These are phyloP conservation scores for Selenicereus undatus DNA, from an alignment of 148 eudicot species.

Conservation along the genomic window DNA sequence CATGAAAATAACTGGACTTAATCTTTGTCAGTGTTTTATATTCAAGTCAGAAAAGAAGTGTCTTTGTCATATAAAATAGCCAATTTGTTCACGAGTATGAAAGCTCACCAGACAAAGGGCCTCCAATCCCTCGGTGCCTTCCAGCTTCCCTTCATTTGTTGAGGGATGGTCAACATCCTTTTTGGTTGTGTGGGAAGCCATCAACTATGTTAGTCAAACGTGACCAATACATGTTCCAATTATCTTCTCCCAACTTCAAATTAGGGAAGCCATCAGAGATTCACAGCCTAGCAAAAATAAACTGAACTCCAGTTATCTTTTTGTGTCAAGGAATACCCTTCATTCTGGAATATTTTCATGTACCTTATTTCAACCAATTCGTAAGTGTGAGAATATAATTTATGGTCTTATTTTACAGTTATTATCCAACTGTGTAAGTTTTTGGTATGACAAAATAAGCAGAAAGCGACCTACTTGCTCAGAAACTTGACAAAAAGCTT, in stretches of 20 bases:
- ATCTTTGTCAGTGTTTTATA: background rate
- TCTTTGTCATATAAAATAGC: background rate
- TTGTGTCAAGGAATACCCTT: background rate
- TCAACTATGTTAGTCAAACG: background rate
- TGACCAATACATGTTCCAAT: background rate
- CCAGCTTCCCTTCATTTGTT: too few species aligned
- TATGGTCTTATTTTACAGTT: background rate
- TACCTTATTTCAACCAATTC: background rate
- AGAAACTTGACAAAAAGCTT: background rate
- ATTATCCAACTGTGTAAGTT: background rate
- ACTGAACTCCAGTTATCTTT: background rate
- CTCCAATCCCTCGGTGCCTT: background rate
- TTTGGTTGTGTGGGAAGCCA: background rate
- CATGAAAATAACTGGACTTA: background rate
- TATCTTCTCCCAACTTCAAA: background rate
- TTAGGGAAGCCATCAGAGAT: background rate
- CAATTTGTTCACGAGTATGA: background rate
- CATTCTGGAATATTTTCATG: background rate
- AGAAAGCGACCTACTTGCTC: background rate
- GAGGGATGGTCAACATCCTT: too few species aligned
- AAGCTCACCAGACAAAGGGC: background rate
- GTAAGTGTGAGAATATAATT: background rate
- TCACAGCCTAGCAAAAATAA: background rate
- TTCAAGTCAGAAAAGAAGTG: background rate
- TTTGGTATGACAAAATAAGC: background rate